phyloP scores from a whole-genome alignment of 192 early-diverging fungal species.

The Coemansia sp. region DNA sequence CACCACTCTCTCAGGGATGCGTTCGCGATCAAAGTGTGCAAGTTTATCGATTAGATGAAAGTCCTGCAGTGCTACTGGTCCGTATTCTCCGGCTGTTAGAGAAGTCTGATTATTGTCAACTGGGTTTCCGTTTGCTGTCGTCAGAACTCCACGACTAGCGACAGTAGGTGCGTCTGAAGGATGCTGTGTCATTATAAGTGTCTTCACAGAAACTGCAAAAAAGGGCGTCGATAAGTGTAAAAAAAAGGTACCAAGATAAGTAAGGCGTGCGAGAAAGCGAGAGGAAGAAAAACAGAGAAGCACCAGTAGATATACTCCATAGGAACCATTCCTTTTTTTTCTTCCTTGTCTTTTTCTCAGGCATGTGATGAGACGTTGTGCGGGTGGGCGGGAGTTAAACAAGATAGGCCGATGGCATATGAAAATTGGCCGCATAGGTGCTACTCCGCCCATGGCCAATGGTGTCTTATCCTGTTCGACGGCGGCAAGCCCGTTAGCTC shows the following conservation, averaged over 20 bases:
- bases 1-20: constrained; percentile 84
- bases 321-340: not conserved
- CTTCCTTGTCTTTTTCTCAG: too few species aligned
- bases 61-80: constrained; percentile 71
- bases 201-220: not conserved
- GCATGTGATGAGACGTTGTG: not conserved
- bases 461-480: not conserved
- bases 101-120: constrained; percentile 77
- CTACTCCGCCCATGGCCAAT: not conserved
- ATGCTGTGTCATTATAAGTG: constrained; percentile 21
- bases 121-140: constrained; percentile 66
- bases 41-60: constrained; percentile 78
- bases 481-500: not conserved
- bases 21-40: constrained; percentile 81
- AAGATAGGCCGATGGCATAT: not conserved
- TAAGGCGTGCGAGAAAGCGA: not conserved
- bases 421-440: not conserved
- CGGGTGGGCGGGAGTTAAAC: not conserved
- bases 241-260: not conserved
- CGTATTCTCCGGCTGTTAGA: constrained; percentile 64
- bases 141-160: constrained; percentile 48
- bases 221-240: not conserved
- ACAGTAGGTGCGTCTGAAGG: constrained; percentile 45
- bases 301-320: not conserved
- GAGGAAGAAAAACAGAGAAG: not conserved